Evolutionary conservation across 495 filamentous ascomycete species (phyloP).

Genomic region (Arthonia radiata): DNA sequence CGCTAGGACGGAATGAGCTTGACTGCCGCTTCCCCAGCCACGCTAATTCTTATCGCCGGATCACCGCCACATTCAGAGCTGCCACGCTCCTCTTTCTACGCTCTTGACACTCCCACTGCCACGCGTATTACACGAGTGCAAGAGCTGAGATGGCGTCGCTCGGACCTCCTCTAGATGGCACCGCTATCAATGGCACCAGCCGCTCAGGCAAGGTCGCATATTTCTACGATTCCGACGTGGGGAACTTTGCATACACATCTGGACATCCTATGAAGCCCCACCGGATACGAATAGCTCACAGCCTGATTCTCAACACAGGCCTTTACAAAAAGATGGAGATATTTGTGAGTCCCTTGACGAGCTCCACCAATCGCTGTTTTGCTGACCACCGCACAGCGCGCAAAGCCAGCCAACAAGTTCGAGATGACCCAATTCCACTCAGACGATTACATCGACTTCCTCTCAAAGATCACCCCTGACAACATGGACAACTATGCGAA

Average conservation of each 20-base stretch:
- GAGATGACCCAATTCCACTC: slow-evolving; percentile 99
- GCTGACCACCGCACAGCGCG: slow-evolving; percentile 33
- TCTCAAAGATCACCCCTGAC: slow-evolving; percentile 87
- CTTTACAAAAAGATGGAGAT: slow-evolving; percentile 98
- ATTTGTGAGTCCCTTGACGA: slow-evolving; percentile 42
- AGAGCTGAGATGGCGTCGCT: slow-evolving; percentile 12
- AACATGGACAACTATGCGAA: slow-evolving; percentile 90
- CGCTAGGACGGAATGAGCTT: too few species aligned
- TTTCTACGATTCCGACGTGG: slow-evolving; percentile 95
- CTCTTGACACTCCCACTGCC: too few species aligned
- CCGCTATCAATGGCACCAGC: slow-evolving; percentile 36
- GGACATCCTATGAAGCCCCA: slow-evolving; percentile 99
- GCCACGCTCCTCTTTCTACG: too few species aligned
- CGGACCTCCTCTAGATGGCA: slow-evolving; percentile 24
- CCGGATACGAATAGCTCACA: slow-evolving; percentile 89
- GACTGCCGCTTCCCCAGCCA: too few species aligned
- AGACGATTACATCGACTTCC: slow-evolving; percentile 96
- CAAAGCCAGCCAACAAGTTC: slow-evolving; percentile 81
- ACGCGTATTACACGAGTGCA: too few species aligned
- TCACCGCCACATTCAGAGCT: too few species aligned
- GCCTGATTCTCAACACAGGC: slow-evolving; percentile 95
- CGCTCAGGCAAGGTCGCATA: slow-evolving; percentile 85
- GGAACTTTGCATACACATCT: slow-evolving; percentile 91
- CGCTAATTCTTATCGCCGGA: too few species aligned
- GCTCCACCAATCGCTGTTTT: slow-evolving; percentile 2